Evolutionary conservation across 2,329 filamentous ascomycete species (phyloP).

Genomic region (Clonostachys rhizophaga): DNA sequence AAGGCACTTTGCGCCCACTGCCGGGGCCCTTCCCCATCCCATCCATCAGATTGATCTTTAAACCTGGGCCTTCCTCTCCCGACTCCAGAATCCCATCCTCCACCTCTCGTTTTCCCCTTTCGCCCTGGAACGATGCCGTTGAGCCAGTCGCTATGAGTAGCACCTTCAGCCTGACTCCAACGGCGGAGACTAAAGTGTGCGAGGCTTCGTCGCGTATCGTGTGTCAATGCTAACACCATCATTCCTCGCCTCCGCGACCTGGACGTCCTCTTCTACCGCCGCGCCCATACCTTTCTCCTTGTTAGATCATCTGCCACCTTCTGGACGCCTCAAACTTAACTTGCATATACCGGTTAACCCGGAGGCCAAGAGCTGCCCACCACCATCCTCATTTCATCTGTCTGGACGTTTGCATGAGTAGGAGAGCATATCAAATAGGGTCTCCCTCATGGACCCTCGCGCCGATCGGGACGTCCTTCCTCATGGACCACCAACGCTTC

Average conservation of each 20-base stretch:
- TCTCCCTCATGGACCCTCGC: slow-evolving; percentile 24
- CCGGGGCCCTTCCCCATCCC: background rate
- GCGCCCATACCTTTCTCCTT: too few species aligned
- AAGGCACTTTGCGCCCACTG: background rate
- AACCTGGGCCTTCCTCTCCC: slow-evolving; percentile 3
- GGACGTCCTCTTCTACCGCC: too few species aligned
- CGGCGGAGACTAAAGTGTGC: slow-evolving; percentile 4
- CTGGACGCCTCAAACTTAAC: too few species aligned
- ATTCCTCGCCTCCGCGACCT: too few species aligned
- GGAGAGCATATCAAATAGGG: slow-evolving; percentile 14
- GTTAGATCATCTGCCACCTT: too few species aligned
- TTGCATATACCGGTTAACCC: too few species aligned
- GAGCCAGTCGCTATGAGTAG: slow-evolving; percentile 29
- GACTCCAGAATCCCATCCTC: slow-evolving; percentile 3
- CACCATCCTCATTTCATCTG: too few species aligned
- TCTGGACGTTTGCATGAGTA: background rate
- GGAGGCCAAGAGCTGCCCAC: too few species aligned
- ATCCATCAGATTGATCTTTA: background rate
- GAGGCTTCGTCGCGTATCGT: background rate
- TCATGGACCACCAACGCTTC: slow-evolving; percentile 23
- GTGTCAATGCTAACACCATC: too few species aligned
- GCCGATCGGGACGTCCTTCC: slow-evolving; percentile 9
- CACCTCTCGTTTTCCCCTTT: slow-evolving; percentile 4
- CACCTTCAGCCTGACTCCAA: slow-evolving; percentile 18
- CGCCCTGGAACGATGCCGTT: slow-evolving; percentile 18